phyloP scores from a whole-genome alignment of 306 rosid species.

The Casuarina equisetifolia region DNA sequence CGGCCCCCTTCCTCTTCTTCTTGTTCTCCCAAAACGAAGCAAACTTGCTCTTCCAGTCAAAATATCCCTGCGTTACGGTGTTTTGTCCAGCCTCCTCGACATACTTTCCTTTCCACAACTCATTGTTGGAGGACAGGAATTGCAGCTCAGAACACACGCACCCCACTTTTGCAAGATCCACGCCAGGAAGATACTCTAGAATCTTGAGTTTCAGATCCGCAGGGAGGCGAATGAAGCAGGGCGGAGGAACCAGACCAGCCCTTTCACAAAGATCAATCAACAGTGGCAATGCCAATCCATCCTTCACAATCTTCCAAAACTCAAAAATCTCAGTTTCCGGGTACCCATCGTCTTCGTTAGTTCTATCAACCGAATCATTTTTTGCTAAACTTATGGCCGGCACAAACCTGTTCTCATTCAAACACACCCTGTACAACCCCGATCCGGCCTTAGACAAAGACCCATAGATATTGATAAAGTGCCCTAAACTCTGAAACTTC shows the following conservation, averaged over 20 bases:
- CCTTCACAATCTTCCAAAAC: constrained; percentile 78
- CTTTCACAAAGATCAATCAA: constrained; percentile 70
- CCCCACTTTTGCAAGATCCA: constrained; percentile 53
- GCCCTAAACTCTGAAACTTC: constrained; percentile 66
- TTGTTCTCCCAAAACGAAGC: constrained; percentile 22
- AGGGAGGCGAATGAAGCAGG: constrained; percentile 67
- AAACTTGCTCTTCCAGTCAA: constrained; percentile 42
- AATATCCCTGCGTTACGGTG: background rate
- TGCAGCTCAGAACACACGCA: constrained; percentile 55
- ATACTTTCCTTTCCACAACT: constrained; percentile 66
- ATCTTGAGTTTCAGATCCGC: constrained; percentile 64
- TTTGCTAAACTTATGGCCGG: constrained; percentile 34
- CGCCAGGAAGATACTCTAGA: constrained; percentile 60
- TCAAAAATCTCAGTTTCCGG: constrained; percentile 44
- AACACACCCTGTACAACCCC: constrained; percentile 36
- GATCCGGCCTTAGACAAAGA: constrained; percentile 45
- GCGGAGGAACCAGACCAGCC: constrained; percentile 60
- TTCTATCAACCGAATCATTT: constrained; percentile 27
- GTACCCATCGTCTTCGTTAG: constrained; percentile 6
- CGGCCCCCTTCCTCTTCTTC: constrained; percentile 19
- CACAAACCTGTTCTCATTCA: constrained; percentile 49
- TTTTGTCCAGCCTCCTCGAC: constrained; percentile 39
- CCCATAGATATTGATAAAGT: constrained; percentile 60
- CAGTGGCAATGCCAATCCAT: constrained; percentile 70
- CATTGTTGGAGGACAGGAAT: constrained; percentile 40